Evolutionary conservation across 805 yeast genomes (phyloP).

Genomic region (Candida silvicultrix): DNA sequence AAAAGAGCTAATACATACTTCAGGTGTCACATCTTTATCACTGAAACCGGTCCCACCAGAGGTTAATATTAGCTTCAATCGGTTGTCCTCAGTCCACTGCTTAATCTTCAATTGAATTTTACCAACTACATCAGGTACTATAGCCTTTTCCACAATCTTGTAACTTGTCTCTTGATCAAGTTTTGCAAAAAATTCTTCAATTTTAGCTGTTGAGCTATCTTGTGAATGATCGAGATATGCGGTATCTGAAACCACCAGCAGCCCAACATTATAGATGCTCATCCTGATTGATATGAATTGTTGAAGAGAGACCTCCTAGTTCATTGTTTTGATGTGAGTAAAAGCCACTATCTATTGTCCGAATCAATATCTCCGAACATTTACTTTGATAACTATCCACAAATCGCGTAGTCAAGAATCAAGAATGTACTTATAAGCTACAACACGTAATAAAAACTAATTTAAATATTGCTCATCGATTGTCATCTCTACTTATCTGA

Average conservation of each 20-base stretch:
- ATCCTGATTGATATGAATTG: too few species aligned
- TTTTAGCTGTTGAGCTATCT: constrained; percentile 16
- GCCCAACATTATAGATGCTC: constrained; percentile 17
- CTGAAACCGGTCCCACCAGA: constrained; percentile 52
- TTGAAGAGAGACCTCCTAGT: too few species aligned
- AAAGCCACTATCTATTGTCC: too few species aligned
- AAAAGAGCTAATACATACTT: constrained; percentile 8
- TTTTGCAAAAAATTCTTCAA: constrained; percentile 3
- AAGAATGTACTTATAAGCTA: too few species aligned
- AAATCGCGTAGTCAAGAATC: too few species aligned
- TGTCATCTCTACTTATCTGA: too few species aligned
- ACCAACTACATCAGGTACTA: constrained; percentile 32
- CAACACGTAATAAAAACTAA: too few species aligned
- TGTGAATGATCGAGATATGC: constrained; percentile 24
- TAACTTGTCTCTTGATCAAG: constrained; percentile 3
- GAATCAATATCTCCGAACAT: too few species aligned
- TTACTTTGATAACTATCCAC: too few species aligned
- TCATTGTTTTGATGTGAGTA: too few species aligned
- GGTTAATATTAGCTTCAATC: constrained; percentile 32
- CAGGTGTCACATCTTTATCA: constrained; percentile 41
- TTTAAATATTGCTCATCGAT: too few species aligned
- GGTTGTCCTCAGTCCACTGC: constrained; percentile 20
- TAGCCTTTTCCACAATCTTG: constrained; percentile 7
- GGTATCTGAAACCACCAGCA: constrained; percentile 37
- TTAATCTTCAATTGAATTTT: constrained; percentile 15